These are phyloP conservation scores for Mortierella sp. DNA, from an alignment of 371 early-diverging fungal genomes.

Conservation along the genomic window DNA sequence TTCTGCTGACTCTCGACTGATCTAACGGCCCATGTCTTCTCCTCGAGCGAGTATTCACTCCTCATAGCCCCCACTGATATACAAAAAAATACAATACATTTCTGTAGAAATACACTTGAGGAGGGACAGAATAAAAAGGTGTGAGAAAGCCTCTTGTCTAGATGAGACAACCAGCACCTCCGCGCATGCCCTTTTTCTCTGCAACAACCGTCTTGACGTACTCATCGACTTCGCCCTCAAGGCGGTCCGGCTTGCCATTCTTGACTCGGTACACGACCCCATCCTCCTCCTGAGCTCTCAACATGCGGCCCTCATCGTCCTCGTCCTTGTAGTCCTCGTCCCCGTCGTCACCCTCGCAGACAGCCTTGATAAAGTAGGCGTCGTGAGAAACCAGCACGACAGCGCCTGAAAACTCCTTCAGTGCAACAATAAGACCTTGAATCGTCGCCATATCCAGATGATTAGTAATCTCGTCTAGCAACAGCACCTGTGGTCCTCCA, in stretches of 20 bases:
- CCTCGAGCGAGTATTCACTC: no score
- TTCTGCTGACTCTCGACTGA: no score
- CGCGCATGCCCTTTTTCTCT: slow-evolving; percentile 57
- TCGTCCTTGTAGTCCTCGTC: slow-evolving; percentile 54
- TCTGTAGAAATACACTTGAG: no score
- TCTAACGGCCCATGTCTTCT: no score
- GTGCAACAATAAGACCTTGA: slow-evolving; percentile 72
- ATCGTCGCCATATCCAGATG: slow-evolving; percentile 86
- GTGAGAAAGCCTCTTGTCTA: no score
- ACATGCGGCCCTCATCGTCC: slow-evolving; percentile 44
- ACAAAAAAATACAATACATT: no score
- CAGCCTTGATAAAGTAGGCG: slow-evolving; percentile 76
- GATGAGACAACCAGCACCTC: slow-evolving; percentile 40
- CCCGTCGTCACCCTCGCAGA: slow-evolving; percentile 65
- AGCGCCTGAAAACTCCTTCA: slow-evolving; percentile 73
- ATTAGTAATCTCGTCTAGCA: slow-evolving; percentile 91
- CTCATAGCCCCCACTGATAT: no score
- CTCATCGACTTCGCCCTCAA: slow-evolving; percentile 55
- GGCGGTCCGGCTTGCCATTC: slow-evolving; percentile 36
- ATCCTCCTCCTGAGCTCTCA: slow-evolving; percentile 44
- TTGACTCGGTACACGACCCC: slow-evolving; percentile 56
- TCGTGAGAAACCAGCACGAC: slow-evolving; percentile 84
- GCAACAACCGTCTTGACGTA: slow-evolving; percentile 50
- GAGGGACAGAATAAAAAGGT: no score
- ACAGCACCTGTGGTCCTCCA: slow-evolving; percentile 79